Evolutionary conservation across 345 rosid genomes (phyloP), one percentile per base, ranked within the genome.

Genomic region (Euphorbia lathyris): DNA sequence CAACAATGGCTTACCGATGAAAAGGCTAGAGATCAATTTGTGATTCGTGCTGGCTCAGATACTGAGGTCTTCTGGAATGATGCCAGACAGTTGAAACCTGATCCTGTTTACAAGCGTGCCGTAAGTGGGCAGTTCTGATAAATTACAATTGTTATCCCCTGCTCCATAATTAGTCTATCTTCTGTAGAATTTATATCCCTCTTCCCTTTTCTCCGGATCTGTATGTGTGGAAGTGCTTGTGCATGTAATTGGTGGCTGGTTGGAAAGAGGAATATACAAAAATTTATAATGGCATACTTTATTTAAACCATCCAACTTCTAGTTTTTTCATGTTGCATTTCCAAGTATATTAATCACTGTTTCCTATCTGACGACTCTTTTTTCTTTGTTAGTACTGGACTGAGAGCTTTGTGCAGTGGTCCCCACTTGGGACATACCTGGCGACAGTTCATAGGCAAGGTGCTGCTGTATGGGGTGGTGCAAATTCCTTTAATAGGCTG

Each of bases 51-150:
- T 67, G 96, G 94, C 50, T 69, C 87, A 42, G 97, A 92, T 72
- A 92, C 97, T 25, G 99, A 95, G 87, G 94, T 95, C 47, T 76
- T 90, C 36, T 95, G 98, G 99, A 95, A 95, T 83, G 99, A 95
- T 67, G 90, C 88, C 16, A 85, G 98, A 80, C 92, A 95, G 16
- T 73, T 85, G 82, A 92, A 85, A 75, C 88, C 98, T 57, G 99
- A 95, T 70, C 97, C 83, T 74, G 99, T 95, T 71, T 89, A 92
- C 78, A 88, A 90, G 82, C 97, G 92, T 66, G 45, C 88, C 73
- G 97, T 95, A 66, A 88, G 99, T 87, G 27, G 51, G 19, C 38
- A 26, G 36, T 22, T 29, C 9, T 63, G n/a, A 68, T 25, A 23
- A 27, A 2, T 30, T 32, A 25, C 8, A 16, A 12, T n/a, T 45